Evolutionary conservation across 2,329 filamentous ascomycete species (phyloP).

Genomic region (Diaporthe velutina): DNA sequence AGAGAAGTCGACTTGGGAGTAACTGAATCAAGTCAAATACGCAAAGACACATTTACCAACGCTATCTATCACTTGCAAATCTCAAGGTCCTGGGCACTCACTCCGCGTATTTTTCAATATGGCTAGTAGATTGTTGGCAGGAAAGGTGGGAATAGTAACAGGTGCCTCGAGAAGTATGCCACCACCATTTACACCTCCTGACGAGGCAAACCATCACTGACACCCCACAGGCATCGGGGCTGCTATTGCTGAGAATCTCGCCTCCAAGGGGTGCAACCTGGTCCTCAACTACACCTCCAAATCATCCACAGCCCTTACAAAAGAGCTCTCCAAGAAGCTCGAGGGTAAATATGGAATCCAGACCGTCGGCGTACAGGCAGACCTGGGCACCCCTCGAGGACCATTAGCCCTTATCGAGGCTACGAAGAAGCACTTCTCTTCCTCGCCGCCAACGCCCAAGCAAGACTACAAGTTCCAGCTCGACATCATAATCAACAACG

Average conservation of each 20-base stretch:
- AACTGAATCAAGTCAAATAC: not conserved
- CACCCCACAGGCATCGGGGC: conserved; percentile 75
- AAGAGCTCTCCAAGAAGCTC: conserved; percentile 75
- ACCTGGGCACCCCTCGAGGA: conserved; percentile 74
- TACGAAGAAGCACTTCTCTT: conserved; percentile 69
- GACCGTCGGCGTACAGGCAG: conserved; percentile 76
- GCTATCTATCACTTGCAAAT: not conserved
- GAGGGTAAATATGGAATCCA: conserved; percentile 68
- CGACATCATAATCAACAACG: conserved; percentile 91
- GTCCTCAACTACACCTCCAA: conserved; percentile 77
- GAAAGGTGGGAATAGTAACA: conserved; percentile 42
- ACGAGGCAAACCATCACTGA: conserved; percentile 33
- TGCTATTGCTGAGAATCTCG: conserved; percentile 75
- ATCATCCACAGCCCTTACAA: conserved; percentile 56
- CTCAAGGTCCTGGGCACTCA: too few relatives aligned
- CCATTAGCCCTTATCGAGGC: conserved; percentile 71
- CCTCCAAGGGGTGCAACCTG: conserved; percentile 77
- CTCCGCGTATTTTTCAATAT: conserved; percentile 10
- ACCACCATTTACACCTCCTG: not conserved
- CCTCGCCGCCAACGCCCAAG: conserved; percentile 51
- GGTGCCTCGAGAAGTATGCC: conserved; percentile 76
- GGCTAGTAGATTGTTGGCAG: conserved; percentile 37
- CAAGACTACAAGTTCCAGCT: conserved; percentile 69
- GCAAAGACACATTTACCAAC: not conserved
- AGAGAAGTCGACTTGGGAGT: not conserved